These are phyloP conservation scores for Pascua sp. DNA, from an alignment of 1,284 basidiomycete species.

Conservation along the genomic window DNA sequence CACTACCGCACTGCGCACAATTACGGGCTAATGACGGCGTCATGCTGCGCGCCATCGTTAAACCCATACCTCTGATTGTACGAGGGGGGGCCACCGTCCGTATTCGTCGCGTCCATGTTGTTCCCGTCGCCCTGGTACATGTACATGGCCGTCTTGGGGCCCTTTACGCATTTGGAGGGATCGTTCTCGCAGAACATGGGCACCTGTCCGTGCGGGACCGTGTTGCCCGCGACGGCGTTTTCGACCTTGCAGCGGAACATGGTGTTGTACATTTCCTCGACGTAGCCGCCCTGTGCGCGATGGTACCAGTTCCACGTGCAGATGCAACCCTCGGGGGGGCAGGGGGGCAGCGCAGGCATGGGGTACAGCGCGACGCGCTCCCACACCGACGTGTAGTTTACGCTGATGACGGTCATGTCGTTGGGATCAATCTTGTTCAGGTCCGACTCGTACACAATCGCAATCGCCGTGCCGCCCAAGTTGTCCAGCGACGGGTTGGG, in stretches of 20 bases:
- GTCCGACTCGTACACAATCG: constrained; percentile 7
- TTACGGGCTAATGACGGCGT: background rate
- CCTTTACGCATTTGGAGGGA: background rate
- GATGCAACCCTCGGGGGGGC: constrained; percentile 62
- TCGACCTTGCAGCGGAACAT: background rate
- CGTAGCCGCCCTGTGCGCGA: background rate
- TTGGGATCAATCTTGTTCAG: constrained; percentile 54
- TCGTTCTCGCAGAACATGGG: background rate
- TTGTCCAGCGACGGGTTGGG: background rate
- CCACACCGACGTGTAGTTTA: constrained; percentile 56
- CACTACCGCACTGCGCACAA: no score
- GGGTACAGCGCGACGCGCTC: constrained; percentile 4
- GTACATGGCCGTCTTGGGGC: background rate
- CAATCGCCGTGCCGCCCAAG: constrained; percentile 8
- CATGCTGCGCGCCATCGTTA: background rate
- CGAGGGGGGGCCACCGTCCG: constrained; percentile 1
- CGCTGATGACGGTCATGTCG: constrained; percentile 66
- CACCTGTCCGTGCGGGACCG: background rate
- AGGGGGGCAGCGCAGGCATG: constrained; percentile 58
- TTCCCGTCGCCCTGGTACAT: background rate
- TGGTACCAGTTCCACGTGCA: constrained; percentile 56
- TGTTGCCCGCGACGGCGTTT: background rate
- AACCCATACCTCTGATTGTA: background rate
- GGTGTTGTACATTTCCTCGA: background rate
- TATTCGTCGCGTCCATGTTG: background rate